Evolutionary conservation across 2,329 filamentous ascomycete genomes (phyloP), one percentile per base, ranked within the genome.

Genomic region (Dothidotthia symphoricarpi): DNA sequence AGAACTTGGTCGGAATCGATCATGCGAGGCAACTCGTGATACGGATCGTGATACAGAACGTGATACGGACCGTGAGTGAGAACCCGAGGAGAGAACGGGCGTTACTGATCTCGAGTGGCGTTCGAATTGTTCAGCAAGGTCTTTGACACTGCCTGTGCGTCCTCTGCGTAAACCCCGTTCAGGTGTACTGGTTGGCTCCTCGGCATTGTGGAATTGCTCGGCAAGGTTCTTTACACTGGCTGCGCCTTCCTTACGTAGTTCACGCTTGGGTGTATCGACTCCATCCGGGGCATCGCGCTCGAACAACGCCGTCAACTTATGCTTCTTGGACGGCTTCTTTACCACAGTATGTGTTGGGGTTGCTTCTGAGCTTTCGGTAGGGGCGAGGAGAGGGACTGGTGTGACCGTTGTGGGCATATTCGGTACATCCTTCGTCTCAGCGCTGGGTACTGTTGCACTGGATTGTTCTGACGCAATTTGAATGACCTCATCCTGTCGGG

Each of bases 311-410:
- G 61, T 54, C 9, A 65, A 43, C 28, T 62, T 64, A 39, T 63
- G 64, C 36, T 64, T 68, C 51, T 61, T 68, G 4, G 53, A 56
- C 22, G 65, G 58, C 41, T 68, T 70, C 41, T 67, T 69, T 30
- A 45, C 56, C 24, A 64, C 47, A 14, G 57, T 59, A 9, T 41
- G 45, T 3, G 44, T 12, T 22, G 39, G 39, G 12, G 42, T 36
- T 17, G 40, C 35, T 30, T 50, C 43, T n/a, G 43, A 32, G 10
- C 42, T 33, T 27, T 49, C 47, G 16, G 42, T 24, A 4, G 45
- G 27, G 2, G 36, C n/a, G n/a, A n/a, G n/a, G n/a, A n/a, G n/a
- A n/a, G n/a, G n/a, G n/a, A n/a, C n/a, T n/a, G n/a, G n/a, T n/a
- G n/a, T n/a, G n/a, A n/a, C n/a, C 16, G 34, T 16, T 4, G 31